These are phyloP conservation scores for Plantago elongata DNA, from an alignment of 257 asterid species.

Conservation along the genomic window DNA sequence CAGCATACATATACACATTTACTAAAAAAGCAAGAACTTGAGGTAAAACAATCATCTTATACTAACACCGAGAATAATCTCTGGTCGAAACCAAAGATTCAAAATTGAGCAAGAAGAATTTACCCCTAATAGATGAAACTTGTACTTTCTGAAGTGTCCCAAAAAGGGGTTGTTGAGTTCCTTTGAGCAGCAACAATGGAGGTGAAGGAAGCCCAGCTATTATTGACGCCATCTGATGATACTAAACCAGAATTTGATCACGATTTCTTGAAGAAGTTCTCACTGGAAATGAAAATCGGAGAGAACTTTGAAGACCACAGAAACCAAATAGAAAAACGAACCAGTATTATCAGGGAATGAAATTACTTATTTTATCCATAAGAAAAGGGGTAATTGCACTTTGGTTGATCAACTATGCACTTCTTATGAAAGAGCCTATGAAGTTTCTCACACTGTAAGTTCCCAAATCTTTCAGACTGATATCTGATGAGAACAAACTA, in stretches of 20 bases:
- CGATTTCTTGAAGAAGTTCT: not conserved
- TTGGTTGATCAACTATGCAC: not conserved
- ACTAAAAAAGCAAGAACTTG: too few relatives aligned
- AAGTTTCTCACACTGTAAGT: too few relatives aligned
- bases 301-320: conserved; percentile 10
- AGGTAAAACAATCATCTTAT: not conserved
- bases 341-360: conserved; percentile 2
- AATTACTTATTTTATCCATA: not conserved
- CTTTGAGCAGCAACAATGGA: conserved; percentile 32
- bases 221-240: conserved; percentile 54
- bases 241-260: not conserved
- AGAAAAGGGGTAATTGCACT: not conserved
- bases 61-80: not conserved
- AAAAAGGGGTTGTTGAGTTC: conserved; percentile 38
- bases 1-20: not conserved
- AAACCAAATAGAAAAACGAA: conserved; percentile 12
- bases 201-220: conserved; percentile 52
- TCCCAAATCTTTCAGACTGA: too few relatives aligned
- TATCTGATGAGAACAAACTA: too few relatives aligned
- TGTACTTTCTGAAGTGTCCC: conserved; percentile 33
- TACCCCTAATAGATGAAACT: conserved; percentile 39
- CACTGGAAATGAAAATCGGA: not conserved
- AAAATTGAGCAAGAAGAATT: conserved; percentile 1
- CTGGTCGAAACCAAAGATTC: not conserved
- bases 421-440: too few relatives aligned